Conservation (phyloP, 2,329 filamentous ascomycete genomes). For the Scedosporium minutisporum region DNA sequence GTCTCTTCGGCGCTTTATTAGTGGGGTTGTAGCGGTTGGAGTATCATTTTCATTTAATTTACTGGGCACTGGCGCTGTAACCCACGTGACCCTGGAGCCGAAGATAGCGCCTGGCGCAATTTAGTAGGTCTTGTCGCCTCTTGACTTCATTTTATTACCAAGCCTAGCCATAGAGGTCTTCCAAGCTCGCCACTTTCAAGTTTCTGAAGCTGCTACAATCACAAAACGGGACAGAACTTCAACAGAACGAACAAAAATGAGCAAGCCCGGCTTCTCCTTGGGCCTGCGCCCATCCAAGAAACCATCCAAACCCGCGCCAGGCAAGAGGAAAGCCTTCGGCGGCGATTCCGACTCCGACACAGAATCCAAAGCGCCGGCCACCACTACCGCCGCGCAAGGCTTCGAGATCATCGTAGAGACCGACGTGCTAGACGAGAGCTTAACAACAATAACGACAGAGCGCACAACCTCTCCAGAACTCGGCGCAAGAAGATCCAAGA, state of each 20-base stretch:
- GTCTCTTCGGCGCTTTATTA: no score
- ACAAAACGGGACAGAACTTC: neutral
- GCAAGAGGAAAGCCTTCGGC: slow-evolving; percentile 48
- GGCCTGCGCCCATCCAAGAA: slow-evolving; percentile 56
- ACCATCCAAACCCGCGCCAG: slow-evolving; percentile 36
- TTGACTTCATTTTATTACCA: no score
- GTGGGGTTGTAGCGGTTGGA: no score
- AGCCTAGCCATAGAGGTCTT: no score
- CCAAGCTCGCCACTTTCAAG: no score
- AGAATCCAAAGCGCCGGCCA: slow-evolving; percentile 17
- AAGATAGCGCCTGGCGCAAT: no score
- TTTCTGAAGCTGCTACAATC: no score
- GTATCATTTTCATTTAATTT: no score
- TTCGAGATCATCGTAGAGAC: slow-evolving; percentile 57
- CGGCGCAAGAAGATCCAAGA: slow-evolving; percentile 16
- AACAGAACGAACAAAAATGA: slow-evolving; percentile 25
- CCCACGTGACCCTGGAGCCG: no score
- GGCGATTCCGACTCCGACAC: slow-evolving; percentile 45
- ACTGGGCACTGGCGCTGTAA: no score
- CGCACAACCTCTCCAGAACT: neutral
- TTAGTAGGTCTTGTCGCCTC: no score
- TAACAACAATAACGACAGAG: slow-evolving; percentile 14
- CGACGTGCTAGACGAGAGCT: slow-evolving; percentile 32
- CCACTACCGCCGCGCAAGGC: slow-evolving; percentile 16
- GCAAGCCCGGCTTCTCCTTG: slow-evolving; percentile 37